These are phyloP conservation scores for Geotrichum reessii DNA, from an alignment of 1,139 yeast species.

Conservation along the genomic window DNA sequence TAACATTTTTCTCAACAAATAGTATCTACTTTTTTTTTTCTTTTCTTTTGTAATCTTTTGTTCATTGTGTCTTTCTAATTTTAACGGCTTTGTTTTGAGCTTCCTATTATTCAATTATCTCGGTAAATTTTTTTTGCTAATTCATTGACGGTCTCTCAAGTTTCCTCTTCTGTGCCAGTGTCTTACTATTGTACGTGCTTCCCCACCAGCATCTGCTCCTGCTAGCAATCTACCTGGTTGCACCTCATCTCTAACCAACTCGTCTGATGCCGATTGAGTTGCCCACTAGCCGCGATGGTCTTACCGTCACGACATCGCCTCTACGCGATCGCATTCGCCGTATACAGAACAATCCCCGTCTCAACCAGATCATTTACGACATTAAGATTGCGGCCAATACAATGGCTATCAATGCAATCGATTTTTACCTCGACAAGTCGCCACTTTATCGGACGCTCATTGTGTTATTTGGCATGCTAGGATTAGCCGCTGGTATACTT, in stretches of 20 bases:
- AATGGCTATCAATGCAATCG: background rate
- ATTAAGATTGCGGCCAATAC: background rate
- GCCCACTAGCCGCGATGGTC: conserved; percentile 3
- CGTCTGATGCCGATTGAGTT: conserved; percentile 9
- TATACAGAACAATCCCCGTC: conserved; percentile 3
- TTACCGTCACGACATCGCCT: background rate
- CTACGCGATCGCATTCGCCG: background rate
- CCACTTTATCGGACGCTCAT: conserved; percentile 9
- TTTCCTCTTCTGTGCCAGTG: background rate
- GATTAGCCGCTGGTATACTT: conserved; percentile 31
- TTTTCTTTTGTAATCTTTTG: no score
- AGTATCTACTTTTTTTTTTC: no score
- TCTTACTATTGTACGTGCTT: background rate
- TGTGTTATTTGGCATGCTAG: conserved; percentile 22
- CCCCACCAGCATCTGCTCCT: background rate
- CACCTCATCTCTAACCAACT: background rate
- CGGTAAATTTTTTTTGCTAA: no score
- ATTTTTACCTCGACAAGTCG: conserved; percentile 2
- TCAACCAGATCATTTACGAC: background rate
- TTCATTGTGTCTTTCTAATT: no score
- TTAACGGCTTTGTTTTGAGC: no score
- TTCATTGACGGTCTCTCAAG: no score
- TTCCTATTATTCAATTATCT: no score
- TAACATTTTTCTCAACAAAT: no score
- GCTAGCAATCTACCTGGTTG: background rate